Percentiles rank a stretch among this genome's conserved stretches.
Evolutionary conservation across 768 basidiomycete genomes (phyloP).

Genomic region (Lentinula aciculospora): DNA sequence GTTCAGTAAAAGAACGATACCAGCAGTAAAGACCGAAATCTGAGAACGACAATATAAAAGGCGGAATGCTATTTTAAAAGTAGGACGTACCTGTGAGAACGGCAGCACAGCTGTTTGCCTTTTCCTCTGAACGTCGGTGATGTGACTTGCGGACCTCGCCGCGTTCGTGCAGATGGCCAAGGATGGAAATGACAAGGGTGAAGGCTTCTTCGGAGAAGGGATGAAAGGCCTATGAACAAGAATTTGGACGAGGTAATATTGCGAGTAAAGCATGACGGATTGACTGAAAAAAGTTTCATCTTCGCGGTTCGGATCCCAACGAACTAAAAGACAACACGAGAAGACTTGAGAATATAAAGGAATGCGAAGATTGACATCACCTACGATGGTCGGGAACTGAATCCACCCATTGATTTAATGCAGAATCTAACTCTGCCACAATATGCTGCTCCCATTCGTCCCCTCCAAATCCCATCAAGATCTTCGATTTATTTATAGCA

Average conservation of each 20-base stretch:
- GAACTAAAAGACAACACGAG: conserved; percentile 19
- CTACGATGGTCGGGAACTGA: conserved; percentile 37
- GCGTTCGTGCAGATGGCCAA: conserved; percentile 72
- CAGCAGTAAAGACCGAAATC: conserved; percentile 17
- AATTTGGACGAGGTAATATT: conserved; percentile 37
- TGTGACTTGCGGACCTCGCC: conserved; percentile 55
- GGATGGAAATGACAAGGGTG: conserved; percentile 34
- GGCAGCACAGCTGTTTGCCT: conserved; percentile 3
- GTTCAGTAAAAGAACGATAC: conserved; percentile 42
- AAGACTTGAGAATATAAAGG: too few species aligned
- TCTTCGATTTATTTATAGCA: conserved; percentile 59
- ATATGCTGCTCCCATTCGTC: conserved; percentile 42
- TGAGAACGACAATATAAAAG: not conserved
- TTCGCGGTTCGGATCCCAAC: conserved; percentile 40
- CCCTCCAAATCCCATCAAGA: conserved; percentile 43
- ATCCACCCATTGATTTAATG: conserved; percentile 55
- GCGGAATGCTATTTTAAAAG: not conserved
- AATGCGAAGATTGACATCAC: too few species aligned
- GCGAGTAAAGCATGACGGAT: conserved; percentile 30
- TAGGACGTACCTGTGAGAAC: conserved; percentile 12
- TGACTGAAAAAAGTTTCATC: conserved; percentile 32
- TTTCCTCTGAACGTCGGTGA: conserved; percentile 40
- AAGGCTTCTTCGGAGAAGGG: conserved; percentile 37
- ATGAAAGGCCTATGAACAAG: conserved; percentile 68
- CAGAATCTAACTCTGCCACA: conserved; percentile 56